Conservation (phyloP, 2,329 filamentous ascomycete species). For the Dactylellina parvicollis region DNA sequence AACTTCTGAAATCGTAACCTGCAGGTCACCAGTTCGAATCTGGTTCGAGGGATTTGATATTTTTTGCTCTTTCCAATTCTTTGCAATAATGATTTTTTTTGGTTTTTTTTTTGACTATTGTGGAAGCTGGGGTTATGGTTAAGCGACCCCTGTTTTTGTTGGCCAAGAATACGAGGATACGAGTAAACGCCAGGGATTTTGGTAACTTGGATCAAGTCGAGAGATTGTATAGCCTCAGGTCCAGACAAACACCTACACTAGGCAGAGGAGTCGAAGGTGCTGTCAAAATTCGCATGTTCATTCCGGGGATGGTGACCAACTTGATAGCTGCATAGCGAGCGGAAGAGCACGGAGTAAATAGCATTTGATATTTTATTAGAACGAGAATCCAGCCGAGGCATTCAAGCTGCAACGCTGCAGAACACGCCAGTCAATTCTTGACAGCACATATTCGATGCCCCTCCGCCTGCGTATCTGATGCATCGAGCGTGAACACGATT, state of each 20-base stretch:
- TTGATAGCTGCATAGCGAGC: too few relatives aligned
- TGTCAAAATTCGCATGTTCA: too few relatives aligned
- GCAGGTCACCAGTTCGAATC: constrained; percentile 55
- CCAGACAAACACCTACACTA: too few relatives aligned
- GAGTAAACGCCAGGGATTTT: too few relatives aligned
- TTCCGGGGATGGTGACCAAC: too few relatives aligned
- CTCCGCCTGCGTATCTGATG: constrained; percentile 27
- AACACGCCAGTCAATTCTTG: constrained; percentile 48
- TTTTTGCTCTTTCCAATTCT: constrained; percentile 32
- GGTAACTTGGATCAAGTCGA: too few relatives aligned
- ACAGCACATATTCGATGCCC: constrained; percentile 42
- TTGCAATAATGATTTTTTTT: constrained; percentile 23
- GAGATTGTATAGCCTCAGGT: too few relatives aligned
- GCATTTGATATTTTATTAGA: too few relatives aligned
- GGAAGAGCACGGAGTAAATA: too few relatives aligned
- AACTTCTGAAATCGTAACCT: constrained; percentile 51
- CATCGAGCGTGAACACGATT: constrained; percentile 21
- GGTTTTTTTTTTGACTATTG: constrained; percentile 4
- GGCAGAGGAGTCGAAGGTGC: too few relatives aligned
- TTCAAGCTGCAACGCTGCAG: not conserved
- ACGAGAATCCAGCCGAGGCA: constrained; percentile 49
- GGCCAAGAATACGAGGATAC: too few relatives aligned
- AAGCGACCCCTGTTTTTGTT: not conserved
- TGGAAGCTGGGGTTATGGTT: not conserved
- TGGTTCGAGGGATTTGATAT: constrained; percentile 53